These are phyloP conservation scores for Ceratobasidium theobromae DNA, from an alignment of 1,284 basidiomycete species.

Conservation along the genomic window DNA sequence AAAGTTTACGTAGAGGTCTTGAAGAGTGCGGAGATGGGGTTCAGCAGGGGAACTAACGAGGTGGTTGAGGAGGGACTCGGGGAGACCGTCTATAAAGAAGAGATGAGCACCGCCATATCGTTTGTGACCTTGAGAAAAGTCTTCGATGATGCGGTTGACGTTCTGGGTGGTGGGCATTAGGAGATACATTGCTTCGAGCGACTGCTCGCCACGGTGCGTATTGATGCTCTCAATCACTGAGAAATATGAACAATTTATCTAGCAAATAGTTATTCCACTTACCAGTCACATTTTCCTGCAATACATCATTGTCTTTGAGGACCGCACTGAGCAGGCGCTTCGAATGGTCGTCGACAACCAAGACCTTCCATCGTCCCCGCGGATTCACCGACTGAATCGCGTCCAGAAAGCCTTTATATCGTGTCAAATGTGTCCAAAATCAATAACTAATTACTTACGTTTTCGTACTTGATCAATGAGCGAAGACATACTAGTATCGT, in stretches of 20 bases:
- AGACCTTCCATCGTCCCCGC: constrained; percentile 88
- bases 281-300: constrained; percentile 94
- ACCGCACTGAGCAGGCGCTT: constrained; percentile 83
- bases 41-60: constrained; percentile 72
- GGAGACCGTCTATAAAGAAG: constrained; percentile 90
- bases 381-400: constrained; percentile 80
- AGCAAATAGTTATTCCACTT: constrained; percentile 44
- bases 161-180: constrained; percentile 95
- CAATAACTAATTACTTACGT: background rate
- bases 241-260: background rate
- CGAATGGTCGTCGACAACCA: constrained; percentile 93
- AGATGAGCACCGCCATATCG: constrained; percentile 89
- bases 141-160: constrained; percentile 85
- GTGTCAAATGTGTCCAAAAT: background rate
- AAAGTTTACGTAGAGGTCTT: constrained; percentile 88
- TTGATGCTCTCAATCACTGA: constrained; percentile 79
- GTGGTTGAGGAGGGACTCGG: constrained; percentile 72
- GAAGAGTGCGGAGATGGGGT: constrained; percentile 66
- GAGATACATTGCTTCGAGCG: constrained; percentile 89
- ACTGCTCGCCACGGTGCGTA: constrained; percentile 69
- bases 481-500: constrained; percentile 19
- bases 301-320: constrained; percentile 88
- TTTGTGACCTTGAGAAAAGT: constrained; percentile 66
- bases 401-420: constrained; percentile 66
- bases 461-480: constrained; percentile 32